Percentiles rank a stretch among this genome's conserved stretches.
Conservation (phyloP, 441 rosid genomes). For the Erodium moschatum region DNA sequence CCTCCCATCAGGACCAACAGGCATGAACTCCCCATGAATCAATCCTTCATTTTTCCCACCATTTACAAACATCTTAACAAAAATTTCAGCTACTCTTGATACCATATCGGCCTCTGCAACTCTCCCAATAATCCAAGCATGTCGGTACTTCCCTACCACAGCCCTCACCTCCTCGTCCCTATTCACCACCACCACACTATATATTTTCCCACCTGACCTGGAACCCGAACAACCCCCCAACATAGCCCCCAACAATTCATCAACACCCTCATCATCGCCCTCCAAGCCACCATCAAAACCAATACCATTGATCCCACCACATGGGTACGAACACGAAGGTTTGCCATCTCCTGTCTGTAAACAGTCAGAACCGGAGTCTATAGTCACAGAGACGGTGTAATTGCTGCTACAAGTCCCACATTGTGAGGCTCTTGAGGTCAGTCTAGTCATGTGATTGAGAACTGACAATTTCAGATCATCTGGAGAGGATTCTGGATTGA, state of each 20-base stretch:
- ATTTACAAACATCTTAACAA: constrained; percentile 60
- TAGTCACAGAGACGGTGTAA: constrained; percentile 46
- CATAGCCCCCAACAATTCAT: constrained; percentile 44
- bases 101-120: constrained; percentile 36
- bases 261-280: constrained; percentile 37
- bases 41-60: constrained; percentile 70
- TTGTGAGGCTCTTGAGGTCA: constrained; percentile 17
- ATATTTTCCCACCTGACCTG: constrained; percentile 33
- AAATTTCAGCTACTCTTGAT: constrained; percentile 52
- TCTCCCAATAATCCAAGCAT: constrained; percentile 68
- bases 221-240: constrained; percentile 28
- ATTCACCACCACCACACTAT: constrained; percentile 57
- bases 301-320: constrained; percentile 38
- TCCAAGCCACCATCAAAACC: constrained; percentile 29
- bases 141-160: constrained; percentile 79
- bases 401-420: constrained; percentile 41
- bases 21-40: constrained; percentile 77
- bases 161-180: constrained; percentile 36
- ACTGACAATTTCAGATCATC: constrained; percentile 32
- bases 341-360: constrained; percentile 14
- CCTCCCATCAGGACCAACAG: constrained; percentile 88
- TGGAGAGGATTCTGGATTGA: constrained; percentile 22
- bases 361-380: constrained; percentile 35
- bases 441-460: constrained; percentile 27
- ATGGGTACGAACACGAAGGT: constrained; percentile 29